Base-by-base conservation (phyloP, 2,329 filamentous ascomycete genomes). In the Aspergillus sp. region DNA sequence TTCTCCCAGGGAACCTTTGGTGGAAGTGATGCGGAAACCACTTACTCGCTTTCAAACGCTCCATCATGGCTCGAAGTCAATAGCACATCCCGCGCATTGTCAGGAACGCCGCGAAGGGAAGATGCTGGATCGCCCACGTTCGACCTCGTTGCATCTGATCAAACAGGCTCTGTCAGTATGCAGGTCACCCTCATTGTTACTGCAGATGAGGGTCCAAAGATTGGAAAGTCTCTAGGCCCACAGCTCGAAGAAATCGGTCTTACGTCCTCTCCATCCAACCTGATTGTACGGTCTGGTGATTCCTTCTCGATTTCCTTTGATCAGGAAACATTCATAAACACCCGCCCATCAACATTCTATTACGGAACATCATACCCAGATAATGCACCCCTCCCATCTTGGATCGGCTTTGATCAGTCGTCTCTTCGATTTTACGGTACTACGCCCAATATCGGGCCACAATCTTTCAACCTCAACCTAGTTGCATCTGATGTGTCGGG, bases 381-480 rank as follows among this genome's bases (percentile, higher is more conserved):
- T 70, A 91, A 91, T 70, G 91, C 90, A n/a, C 92, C 93, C 41
- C 79, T 97, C 41, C 93, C 93, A 22, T 89, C 92, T 0, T 97
- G 93, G 93, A 80, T 96, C 49, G 79, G 80, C n/a, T 97, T 97
- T 70, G 85, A 95, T 67, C 72, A 84, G 1, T 73, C 73, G 2
- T 81, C 77, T 0, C 78, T 96, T 45, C 83, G 82, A 0, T 96
- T 96, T 69, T 85, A 84, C 1, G 93, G 93, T 25, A 85, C 78
- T 38, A 90, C 89, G 2, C 92, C 92, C 1, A 79, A 87, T 0
- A 87, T 86, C 30, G 87, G 87, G 7, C 89, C 92, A 3, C 89
- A 96, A 71, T 84, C 80, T 0, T 95, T 93, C 69, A 83, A 84
- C 22, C 84, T 97, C 60, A 83, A 87, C 63, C 80, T 96, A 7